phyloP scores from a whole-genome alignment of 257 asterid genomes.

The Nicotiana attenuata region DNA sequence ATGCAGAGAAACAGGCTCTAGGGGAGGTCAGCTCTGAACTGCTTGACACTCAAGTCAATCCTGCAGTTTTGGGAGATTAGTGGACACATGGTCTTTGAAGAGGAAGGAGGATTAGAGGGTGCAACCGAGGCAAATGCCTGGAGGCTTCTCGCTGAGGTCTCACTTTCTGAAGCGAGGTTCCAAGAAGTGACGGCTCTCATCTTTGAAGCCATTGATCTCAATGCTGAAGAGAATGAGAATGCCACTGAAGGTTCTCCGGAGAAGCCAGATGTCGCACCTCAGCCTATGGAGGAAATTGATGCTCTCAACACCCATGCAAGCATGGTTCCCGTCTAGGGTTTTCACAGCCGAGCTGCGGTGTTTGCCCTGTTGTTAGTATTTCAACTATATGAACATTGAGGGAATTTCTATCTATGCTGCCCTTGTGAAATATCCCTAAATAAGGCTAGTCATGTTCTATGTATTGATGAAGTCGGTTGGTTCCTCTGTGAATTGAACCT shows the following conservation, averaged over 20 bases:
- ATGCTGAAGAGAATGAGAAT: constrained; percentile 21
- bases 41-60: constrained; percentile 94
- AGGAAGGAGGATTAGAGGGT: constrained; percentile 80
- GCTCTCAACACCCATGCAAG: constrained; percentile 45
- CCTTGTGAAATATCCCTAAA: constrained; percentile 16
- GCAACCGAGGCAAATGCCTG: constrained; percentile 88
- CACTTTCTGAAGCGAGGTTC: constrained; percentile 81
- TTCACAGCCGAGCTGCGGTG: neutral
- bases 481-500: constrained; percentile 8
- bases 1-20: constrained; percentile 95
- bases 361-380: neutral
- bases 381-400: neutral
- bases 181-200: constrained; percentile 83
- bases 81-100: constrained; percentile 96
- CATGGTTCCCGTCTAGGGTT: constrained; percentile 54
- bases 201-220: constrained; percentile 59
- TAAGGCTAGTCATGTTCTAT: constrained; percentile 22
- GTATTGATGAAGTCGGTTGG: neutral
- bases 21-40: constrained; percentile 91
- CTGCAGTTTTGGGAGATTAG: constrained; percentile 99
- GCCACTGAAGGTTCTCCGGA: constrained; percentile 7
- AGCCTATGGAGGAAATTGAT: constrained; percentile 52
- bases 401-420: neutral
- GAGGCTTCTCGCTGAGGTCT: constrained; percentile 93
- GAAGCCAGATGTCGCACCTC: constrained; percentile 34